A percentile compares a stretch with the other conserved stretches of the same genome.
These are phyloP conservation scores for Tubosaeta brunneosetosa DNA, from an alignment of 768 basidiomycete genomes.

Conservation along the genomic window DNA sequence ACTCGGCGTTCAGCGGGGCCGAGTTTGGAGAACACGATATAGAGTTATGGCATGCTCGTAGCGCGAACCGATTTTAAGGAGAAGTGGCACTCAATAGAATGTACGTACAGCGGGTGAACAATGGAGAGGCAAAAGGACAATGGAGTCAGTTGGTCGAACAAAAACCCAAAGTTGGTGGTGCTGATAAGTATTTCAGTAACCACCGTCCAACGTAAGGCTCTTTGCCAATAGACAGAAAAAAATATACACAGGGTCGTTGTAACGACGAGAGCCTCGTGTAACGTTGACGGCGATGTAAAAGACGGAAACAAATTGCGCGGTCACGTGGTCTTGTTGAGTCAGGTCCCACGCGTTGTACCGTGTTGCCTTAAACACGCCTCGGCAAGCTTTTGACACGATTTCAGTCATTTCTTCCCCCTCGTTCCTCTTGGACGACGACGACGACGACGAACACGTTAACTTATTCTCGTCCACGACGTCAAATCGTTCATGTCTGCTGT, in stretches of 20 bases:
- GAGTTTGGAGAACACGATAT: not conserved
- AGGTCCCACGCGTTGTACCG: conserved; percentile 25
- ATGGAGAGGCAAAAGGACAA: conserved; percentile 17
- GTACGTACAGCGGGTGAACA: conserved; percentile 16
- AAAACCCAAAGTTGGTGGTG: not conserved
- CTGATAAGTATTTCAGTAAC: not conserved
- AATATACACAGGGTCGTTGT: conserved; percentile 1
- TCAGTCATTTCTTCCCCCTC: conserved; percentile 12
- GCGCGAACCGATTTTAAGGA: not conserved
- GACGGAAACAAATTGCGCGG: conserved; percentile 24
- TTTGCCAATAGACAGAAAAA: too few relatives aligned
- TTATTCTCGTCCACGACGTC: conserved; percentile 14
- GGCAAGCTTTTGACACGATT: conserved; percentile 7
- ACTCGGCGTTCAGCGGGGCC: not conserved
- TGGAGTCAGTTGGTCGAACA: conserved; percentile 17
- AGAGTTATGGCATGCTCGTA: not conserved
- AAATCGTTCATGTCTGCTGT: conserved; percentile 21
- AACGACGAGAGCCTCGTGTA: conserved; percentile 29
- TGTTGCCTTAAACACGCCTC: conserved; percentile 30
- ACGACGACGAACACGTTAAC: conserved; percentile 19
- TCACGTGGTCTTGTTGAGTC: conserved; percentile 35
- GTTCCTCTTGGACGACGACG: conserved; percentile 15
- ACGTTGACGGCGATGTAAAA: conserved; percentile 22
- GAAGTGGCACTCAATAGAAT: not conserved
- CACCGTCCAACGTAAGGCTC: conserved; percentile 4